phyloP scores from a whole-genome alignment of 2,329 filamentous ascomycete species.

The Delphinella strobiligena region DNA sequence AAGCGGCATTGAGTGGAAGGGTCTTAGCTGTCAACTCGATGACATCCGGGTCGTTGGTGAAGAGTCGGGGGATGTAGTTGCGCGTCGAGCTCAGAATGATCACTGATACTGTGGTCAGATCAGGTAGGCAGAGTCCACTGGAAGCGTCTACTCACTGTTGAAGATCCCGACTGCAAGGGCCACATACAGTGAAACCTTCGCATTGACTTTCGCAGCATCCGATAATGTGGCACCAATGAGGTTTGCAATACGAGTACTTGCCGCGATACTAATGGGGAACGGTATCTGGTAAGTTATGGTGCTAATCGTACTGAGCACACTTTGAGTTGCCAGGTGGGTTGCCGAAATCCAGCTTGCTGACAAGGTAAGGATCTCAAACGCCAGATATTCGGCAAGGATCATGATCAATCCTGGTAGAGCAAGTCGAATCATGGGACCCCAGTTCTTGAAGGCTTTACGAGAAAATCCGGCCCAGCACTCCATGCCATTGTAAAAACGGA shows the following conservation, averaged over 20 bases:
- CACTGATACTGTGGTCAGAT: background rate
- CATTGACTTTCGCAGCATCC: conserved; percentile 64
- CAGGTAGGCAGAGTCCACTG: conserved; percentile 45
- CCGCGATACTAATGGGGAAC: conserved; percentile 49
- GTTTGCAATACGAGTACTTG: conserved; percentile 80
- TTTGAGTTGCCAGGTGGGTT: conserved; percentile 75
- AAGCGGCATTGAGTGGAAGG: conserved; percentile 70
- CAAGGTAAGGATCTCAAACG: conserved; percentile 84
- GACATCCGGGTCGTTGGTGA: conserved; percentile 56
- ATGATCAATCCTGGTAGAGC: conserved; percentile 82
- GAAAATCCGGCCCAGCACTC: conserved; percentile 73
- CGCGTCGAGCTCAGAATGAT: conserved; percentile 34
- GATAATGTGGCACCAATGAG: conserved; percentile 77
- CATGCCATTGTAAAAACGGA: conserved; percentile 53
- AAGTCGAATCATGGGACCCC: conserved; percentile 72
- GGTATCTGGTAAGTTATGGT: conserved; percentile 15
- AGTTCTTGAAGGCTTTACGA: conserved; percentile 54
- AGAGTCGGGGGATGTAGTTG: conserved; percentile 61
- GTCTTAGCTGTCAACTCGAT: conserved; percentile 52
- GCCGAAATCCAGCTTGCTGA: conserved; percentile 67
- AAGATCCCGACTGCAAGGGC: conserved; percentile 61
- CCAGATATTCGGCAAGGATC: conserved; percentile 84
- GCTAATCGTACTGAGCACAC: conserved; percentile 49
- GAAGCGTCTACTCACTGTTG: conserved; percentile 36
- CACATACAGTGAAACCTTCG: conserved; percentile 58